Conservation (phyloP, 306 rosid genomes). For the Vigna radiata region DNA sequence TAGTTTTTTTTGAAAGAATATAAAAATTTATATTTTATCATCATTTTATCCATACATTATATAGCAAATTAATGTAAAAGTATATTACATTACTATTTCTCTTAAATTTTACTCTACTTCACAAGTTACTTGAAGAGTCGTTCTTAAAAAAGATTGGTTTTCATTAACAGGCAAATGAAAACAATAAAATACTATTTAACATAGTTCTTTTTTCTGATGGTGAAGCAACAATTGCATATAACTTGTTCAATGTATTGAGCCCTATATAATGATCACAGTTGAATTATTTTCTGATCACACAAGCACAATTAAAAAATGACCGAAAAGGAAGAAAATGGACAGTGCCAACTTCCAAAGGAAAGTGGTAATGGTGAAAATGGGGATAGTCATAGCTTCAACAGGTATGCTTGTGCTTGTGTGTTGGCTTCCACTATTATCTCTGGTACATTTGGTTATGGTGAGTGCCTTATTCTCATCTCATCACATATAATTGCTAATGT, state of each 20-base stretch:
- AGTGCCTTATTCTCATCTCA: background rate
- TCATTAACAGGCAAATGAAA: background rate
- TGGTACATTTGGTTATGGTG: conserved; percentile 56
- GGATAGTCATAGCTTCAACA: conserved; percentile 50
- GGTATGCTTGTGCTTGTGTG: conserved; percentile 63
- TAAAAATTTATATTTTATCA: no score
- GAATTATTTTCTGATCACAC: conserved; percentile 7
- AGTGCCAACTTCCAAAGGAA: conserved; percentile 34
- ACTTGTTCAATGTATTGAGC: background rate
- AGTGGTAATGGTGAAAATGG: conserved; percentile 19
- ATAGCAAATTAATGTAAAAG: no score
- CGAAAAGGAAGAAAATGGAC: conserved; percentile 19
- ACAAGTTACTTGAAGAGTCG: background rate
- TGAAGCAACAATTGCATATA: conserved; percentile 27
- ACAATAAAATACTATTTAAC: background rate
- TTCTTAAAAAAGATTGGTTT: background rate
- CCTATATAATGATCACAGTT: conserved; percentile 16
- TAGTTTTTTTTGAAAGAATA: no score
- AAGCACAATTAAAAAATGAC: conserved; percentile 22
- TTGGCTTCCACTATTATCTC: conserved; percentile 65
- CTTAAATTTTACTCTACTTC: no score
- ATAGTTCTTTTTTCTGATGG: background rate
- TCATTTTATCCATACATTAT: no score
- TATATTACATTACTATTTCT: no score
- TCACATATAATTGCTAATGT: background rate